Evolutionary conservation across 305 asterid species (phyloP).

Genomic region (Salvia sclarea): DNA sequence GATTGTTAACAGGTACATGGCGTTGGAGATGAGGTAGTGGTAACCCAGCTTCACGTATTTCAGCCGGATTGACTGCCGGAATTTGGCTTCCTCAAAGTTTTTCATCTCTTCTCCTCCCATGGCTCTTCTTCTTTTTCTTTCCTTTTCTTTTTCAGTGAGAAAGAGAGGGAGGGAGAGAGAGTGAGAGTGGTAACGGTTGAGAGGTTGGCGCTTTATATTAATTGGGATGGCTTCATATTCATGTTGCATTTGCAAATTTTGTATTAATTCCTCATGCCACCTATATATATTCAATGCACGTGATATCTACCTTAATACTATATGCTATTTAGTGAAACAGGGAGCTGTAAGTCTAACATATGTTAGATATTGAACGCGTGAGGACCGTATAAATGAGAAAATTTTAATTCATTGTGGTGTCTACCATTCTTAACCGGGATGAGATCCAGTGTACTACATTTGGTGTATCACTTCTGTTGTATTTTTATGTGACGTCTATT

Average conservation of each 20-base stretch:
- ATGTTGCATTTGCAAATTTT: too few relatives aligned
- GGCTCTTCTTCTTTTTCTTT: conserved; percentile 3
- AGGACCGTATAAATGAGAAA: too few relatives aligned
- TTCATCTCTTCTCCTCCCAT: neutral
- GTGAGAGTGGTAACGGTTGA: neutral
- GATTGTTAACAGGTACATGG: conserved; percentile 45
- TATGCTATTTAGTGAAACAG: too few relatives aligned
- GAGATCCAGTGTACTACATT: too few relatives aligned
- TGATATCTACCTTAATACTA: too few relatives aligned
- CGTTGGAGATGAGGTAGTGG: conserved; percentile 60
- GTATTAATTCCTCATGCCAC: neutral
- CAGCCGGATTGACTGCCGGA: conserved; percentile 53
- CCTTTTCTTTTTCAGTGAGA: neutral
- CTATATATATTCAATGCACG: neutral
- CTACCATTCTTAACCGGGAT: too few relatives aligned
- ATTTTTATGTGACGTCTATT: too few relatives aligned
- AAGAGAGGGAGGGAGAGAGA: neutral
- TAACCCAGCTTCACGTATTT: conserved; percentile 77
- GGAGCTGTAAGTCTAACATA: too few relatives aligned
- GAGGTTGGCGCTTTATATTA: neutral
- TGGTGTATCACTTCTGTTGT: too few relatives aligned
- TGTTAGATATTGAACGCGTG: too few relatives aligned
- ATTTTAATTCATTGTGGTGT: too few relatives aligned
- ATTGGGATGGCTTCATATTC: neutral
- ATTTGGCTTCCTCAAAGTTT: too few relatives aligned